These are phyloP conservation scores for Xylariaceae sp. DNA, from an alignment of 2,329 filamentous ascomycete genomes.

Conservation along the genomic window DNA sequence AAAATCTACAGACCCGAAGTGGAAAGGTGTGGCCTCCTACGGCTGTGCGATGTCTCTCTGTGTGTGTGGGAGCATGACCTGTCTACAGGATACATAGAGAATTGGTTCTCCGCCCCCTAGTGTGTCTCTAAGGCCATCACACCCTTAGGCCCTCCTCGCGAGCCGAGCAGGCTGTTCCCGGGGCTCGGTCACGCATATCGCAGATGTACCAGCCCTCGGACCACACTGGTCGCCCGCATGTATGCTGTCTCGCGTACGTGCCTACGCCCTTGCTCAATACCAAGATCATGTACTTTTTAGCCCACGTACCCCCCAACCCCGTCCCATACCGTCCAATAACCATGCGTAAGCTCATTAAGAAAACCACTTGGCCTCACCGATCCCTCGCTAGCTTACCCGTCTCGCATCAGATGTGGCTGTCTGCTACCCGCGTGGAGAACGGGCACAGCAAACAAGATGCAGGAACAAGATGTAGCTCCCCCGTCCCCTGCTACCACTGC, in stretches of 20 bases:
- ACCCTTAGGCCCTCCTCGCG: slow-evolving; percentile 10
- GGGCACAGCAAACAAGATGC: slow-evolving; percentile 24
- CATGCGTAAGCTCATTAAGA: slow-evolving; percentile 47
- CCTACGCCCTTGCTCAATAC: slow-evolving; percentile 25
- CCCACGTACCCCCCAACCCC: slow-evolving; percentile 32
- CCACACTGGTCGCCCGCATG: slow-evolving; percentile 29
- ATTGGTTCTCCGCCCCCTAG: slow-evolving; percentile 27
- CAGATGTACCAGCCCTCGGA: slow-evolving; percentile 23
- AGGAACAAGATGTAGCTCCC: slow-evolving; percentile 31
- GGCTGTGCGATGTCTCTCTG: slow-evolving; percentile 1
- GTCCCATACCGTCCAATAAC: slow-evolving; percentile 50
- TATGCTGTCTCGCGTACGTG: slow-evolving; percentile 26
- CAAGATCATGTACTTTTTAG: slow-evolving; percentile 46
- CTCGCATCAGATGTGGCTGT: slow-evolving; percentile 21
- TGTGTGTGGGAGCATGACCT: slow-evolving; percentile 18
- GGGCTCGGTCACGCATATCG: slow-evolving; percentile 23
- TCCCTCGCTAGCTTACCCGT: slow-evolving; percentile 19
- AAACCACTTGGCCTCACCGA: slow-evolving; percentile 30
- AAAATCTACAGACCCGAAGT: slow-evolving; percentile 35
- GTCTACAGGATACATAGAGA: slow-evolving; percentile 28
- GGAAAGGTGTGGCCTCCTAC: slow-evolving; percentile 32
- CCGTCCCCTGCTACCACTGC: slow-evolving; percentile 19
- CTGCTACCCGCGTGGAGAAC: slow-evolving; percentile 23
- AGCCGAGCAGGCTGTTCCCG: slow-evolving; percentile 15
- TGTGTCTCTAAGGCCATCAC: slow-evolving; percentile 30